phyloP scores from a whole-genome alignment of 345 rosid genomes.

The Eucalyptus tenuipes region DNA sequence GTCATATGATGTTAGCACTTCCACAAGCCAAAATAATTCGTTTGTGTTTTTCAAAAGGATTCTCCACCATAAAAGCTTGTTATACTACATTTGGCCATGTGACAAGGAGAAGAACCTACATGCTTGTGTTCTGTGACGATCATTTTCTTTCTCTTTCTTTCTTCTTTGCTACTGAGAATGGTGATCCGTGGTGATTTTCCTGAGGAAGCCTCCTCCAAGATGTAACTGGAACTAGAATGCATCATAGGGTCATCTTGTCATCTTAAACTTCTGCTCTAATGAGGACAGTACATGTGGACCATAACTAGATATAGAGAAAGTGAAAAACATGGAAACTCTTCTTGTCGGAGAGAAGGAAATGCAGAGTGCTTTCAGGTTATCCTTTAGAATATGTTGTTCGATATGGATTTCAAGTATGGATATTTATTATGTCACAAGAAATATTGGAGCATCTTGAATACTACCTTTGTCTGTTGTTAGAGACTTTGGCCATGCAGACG shows the following conservation, averaged over 20 bases:
- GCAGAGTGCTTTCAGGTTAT: too few species aligned
- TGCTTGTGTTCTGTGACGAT: not conserved
- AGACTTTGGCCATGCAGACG: too few species aligned
- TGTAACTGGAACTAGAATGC: not conserved
- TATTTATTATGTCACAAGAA: fast-evolving
- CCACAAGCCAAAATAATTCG: not conserved
- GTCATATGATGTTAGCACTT: not conserved
- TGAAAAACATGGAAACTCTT: too few species aligned
- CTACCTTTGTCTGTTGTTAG: fast-evolving
- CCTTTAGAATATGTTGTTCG: too few species aligned
- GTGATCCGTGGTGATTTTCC: too few species aligned
- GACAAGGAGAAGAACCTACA: too few species aligned
- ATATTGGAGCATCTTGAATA: too few species aligned
- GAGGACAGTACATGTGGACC: not conserved
- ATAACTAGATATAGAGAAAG: too few species aligned
- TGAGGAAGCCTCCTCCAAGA: too few species aligned
- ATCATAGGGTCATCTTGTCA: not conserved
- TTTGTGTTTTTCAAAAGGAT: not conserved
- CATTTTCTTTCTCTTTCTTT: too few species aligned
- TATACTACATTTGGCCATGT: too few species aligned
- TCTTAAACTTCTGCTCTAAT: not conserved
- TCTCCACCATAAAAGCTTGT: not conserved
- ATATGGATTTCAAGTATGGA: too few species aligned
- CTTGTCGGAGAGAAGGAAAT: fast-evolving
- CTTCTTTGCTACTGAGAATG: not conserved